phyloP scores from a whole-genome alignment of 345 rosid species.

The Linum lewisii region DNA sequence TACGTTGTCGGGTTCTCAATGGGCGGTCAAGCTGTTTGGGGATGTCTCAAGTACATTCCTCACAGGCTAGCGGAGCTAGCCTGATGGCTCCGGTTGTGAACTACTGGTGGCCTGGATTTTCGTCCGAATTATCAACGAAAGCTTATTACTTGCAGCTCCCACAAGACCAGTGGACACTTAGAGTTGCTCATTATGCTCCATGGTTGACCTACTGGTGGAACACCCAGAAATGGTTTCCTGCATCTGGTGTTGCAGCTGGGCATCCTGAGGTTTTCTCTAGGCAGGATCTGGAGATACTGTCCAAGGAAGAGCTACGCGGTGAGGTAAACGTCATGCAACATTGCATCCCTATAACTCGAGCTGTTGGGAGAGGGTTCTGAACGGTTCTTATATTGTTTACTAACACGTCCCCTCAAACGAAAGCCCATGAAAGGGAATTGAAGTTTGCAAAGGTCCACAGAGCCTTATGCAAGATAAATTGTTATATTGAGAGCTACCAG shows the following conservation, averaged over 20 bases:
- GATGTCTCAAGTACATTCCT: conserved; percentile 26
- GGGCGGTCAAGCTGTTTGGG: conserved; percentile 25
- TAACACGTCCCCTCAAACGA: too few relatives aligned
- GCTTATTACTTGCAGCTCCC: conserved; percentile 15
- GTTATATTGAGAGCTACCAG: too few relatives aligned
- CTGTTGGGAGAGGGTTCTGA: neutral
- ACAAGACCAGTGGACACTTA: conserved; percentile 17
- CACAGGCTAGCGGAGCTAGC: conserved; percentile 25
- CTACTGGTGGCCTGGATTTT: conserved; percentile 27
- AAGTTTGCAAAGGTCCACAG: too few relatives aligned
- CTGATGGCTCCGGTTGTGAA: conserved; percentile 17
- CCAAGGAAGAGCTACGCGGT: neutral
- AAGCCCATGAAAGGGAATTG: too few relatives aligned
- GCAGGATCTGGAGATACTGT: conserved; percentile 11
- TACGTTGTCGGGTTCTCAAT: conserved; percentile 17
- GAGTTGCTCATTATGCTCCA: conserved; percentile 13
- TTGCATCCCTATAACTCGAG: too few relatives aligned
- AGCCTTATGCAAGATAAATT: too few relatives aligned
- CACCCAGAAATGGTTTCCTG: conserved; percentile 20
- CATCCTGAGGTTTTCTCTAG: conserved; percentile 9
- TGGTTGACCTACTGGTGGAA: conserved; percentile 26
- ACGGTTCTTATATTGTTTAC: too few relatives aligned
- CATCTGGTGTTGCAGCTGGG: conserved; percentile 9
- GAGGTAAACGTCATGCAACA: too few relatives aligned
- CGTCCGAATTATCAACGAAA: conserved; percentile 16